These are phyloP conservation scores for Daldinia concentrica DNA, from an alignment of 495 filamentous ascomycete genomes.

Conservation along the genomic window DNA sequence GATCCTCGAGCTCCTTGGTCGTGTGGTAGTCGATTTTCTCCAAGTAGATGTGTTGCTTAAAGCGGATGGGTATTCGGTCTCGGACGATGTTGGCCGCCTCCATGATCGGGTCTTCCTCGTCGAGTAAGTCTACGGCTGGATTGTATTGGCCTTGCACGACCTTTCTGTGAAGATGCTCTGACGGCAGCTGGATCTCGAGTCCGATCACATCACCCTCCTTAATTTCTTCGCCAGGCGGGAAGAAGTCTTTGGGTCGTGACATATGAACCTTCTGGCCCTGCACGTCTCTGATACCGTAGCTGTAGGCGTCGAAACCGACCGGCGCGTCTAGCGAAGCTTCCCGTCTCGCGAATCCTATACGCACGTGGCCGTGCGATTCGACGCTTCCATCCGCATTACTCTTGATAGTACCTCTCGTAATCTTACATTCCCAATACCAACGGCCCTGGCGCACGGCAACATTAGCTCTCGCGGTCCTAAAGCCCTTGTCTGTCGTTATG, in stretches of 20 bases:
- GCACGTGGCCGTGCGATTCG: conserved; percentile 74
- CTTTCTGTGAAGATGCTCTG: conserved; percentile 82
- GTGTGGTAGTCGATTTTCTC: conserved; percentile 92
- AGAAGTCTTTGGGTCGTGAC: conserved; percentile 90
- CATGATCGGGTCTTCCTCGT: conserved; percentile 63
- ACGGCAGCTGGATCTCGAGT: conserved; percentile 88
- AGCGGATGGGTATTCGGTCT: conserved; percentile 92
- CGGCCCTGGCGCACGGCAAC: conserved; percentile 90
- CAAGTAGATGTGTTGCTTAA: conserved; percentile 91
- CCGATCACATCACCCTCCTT: conserved; percentile 93
- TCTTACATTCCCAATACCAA: conserved; percentile 93
- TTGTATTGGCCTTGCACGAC: conserved; percentile 89
- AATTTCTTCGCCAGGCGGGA: conserved; percentile 74
- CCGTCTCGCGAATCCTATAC: conserved; percentile 87
- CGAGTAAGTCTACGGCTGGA: conserved; percentile 73
- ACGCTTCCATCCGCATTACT: conserved; percentile 50
- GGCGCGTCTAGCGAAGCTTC: conserved; percentile 93
- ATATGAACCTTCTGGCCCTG: conserved; percentile 91
- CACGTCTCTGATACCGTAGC: conserved; percentile 91
- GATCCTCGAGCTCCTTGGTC: conserved; percentile 87
- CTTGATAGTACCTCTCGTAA: conserved; percentile 70
- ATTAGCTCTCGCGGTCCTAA: conserved; percentile 85
- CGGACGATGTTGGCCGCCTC: conserved; percentile 80
- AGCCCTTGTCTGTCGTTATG: conserved; percentile 82
- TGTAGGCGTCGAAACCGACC: conserved; percentile 95